A percentile compares a stretch with the other conserved stretches of the same genome.
Evolutionary conservation across 768 basidiomycete species (phyloP).

Genomic region (Boletus subcaerulescens): DNA sequence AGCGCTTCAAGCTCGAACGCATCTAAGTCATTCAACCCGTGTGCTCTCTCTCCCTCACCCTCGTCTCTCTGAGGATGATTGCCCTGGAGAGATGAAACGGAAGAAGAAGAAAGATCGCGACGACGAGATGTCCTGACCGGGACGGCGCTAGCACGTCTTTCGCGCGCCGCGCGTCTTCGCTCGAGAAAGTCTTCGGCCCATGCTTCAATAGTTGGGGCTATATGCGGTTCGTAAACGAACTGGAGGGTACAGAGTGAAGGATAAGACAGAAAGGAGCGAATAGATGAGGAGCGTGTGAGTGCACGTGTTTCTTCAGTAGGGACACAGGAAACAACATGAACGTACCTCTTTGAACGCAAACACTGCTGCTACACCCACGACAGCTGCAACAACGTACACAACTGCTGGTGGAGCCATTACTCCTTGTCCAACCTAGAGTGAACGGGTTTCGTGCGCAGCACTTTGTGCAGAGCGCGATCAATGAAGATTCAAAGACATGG

Average conservation of each 20-base stretch:
- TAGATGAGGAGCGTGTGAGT: constrained; percentile 15
- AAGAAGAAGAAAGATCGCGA: constrained; percentile 11
- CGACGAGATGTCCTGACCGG: constrained; percentile 17
- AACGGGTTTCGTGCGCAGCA: constrained; percentile 14
- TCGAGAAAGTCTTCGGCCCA: constrained; percentile 36
- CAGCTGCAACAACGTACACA: constrained; percentile 49
- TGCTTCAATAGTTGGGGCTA: constrained; percentile 57
- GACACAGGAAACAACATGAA: neutral
- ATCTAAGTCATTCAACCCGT: constrained; percentile 20
- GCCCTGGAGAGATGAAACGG: constrained; percentile 5
- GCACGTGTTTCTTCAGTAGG: constrained; percentile 11
- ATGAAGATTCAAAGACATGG: neutral
- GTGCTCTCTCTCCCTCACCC: neutral
- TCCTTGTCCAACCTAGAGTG: constrained; percentile 4
- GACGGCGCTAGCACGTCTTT: constrained; percentile 25
- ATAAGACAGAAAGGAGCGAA: neutral
- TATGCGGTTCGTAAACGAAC: constrained; percentile 70
- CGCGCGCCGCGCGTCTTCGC: constrained; percentile 27
- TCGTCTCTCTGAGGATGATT: constrained; percentile 1
- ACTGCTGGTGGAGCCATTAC: constrained; percentile 34
- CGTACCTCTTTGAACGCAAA: constrained; percentile 61
- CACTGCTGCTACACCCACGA: constrained; percentile 48
- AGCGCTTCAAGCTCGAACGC: constrained; percentile 53
- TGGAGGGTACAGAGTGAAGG: constrained; percentile 19
- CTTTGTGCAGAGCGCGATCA: neutral